Percentiles rank a stretch among this genome's conserved stretches.
These are phyloP conservation scores for Endocladia muricata DNA, from an alignment of 31 red algal genomes.

Conservation along the genomic window DNA sequence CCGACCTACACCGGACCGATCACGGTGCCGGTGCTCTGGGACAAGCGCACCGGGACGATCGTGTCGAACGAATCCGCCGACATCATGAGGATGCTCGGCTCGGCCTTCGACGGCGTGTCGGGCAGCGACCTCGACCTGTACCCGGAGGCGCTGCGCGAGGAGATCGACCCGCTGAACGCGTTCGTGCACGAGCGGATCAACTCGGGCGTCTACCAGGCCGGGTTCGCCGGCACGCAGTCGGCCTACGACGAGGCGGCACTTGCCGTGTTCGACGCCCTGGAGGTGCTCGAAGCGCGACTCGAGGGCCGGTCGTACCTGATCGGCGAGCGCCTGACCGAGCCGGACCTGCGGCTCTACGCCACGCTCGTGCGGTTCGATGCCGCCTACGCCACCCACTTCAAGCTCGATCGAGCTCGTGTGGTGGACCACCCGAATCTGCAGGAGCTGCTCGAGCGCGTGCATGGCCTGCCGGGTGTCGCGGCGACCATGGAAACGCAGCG, in stretches of 20 bases:
- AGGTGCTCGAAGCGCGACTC: conserved; percentile 26
- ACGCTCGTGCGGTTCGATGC: conserved; percentile 65
- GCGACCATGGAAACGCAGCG: conserved; percentile 37
- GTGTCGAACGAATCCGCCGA: conserved; percentile 54
- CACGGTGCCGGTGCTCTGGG: conserved; percentile 70
- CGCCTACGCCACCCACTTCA: conserved; percentile 60
- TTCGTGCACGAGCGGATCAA: no score
- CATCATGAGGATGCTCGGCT: conserved; percentile 57
- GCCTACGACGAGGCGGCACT: conserved; percentile 50
- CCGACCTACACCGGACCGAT: conserved; percentile 43
- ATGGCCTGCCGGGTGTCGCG: conserved; percentile 1
- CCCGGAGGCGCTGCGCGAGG: conserved; percentile 13
- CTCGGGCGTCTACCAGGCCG: conserved; percentile 58
- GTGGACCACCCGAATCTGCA: conserved; percentile 39
- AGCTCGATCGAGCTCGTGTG: conserved; percentile 2
- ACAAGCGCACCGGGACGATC: conserved; percentile 45
- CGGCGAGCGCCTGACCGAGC: conserved; percentile 22
- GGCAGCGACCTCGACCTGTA: conserved; percentile 39
- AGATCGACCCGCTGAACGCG: conserved; percentile 22
- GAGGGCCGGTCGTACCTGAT: conserved; percentile 19
- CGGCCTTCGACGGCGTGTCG: conserved; percentile 45
- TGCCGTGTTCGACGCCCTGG: conserved; percentile 37
- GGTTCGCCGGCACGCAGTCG: conserved; percentile 53
- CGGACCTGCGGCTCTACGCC: conserved; percentile 55
- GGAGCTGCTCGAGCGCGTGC: conserved; percentile 21